Percentiles rank a stretch among this genome's conserved stretches.
Evolutionary conservation across 495 filamentous ascomycete species (phyloP).

Genomic region (Neurospora sp.): DNA sequence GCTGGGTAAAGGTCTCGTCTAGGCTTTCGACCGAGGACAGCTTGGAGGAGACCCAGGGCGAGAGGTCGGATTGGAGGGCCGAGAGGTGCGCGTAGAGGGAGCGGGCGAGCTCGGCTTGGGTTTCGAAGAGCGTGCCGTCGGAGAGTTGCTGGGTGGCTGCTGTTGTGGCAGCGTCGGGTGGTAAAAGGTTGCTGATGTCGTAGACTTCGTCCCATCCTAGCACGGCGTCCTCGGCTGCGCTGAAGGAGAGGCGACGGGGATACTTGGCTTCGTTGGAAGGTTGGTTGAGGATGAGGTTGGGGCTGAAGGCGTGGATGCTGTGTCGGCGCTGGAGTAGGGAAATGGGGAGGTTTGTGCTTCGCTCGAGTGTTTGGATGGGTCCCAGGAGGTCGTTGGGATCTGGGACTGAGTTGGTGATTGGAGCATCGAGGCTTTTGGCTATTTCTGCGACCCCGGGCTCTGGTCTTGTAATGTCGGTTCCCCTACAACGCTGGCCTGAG

Average conservation of each 20-base stretch:
- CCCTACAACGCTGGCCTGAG: background rate
- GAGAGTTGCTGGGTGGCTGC: background rate
- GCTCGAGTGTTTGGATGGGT: conserved; percentile 27
- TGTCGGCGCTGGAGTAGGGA: conserved; percentile 34
- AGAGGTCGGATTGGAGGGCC: conserved; percentile 39
- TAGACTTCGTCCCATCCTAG: conserved; percentile 55
- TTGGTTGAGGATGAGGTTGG: conserved; percentile 10
- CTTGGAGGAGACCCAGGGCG: conserved; percentile 57
- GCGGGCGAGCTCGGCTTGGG: conserved; percentile 46
- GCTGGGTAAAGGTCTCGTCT: conserved; percentile 47
- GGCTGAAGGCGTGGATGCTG: conserved; percentile 23
- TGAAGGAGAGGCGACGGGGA: conserved; percentile 80
- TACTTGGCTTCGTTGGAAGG: conserved; percentile 48
- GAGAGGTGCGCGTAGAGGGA: conserved; percentile 43
- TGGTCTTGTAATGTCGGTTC: background rate
- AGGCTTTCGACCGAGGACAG: conserved; percentile 53
- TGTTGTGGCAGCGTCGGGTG: conserved; percentile 28
- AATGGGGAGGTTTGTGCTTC: conserved; percentile 12
- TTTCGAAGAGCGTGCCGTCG: background rate
- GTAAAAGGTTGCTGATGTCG: conserved; percentile 12
- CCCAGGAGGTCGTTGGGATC: conserved; percentile 36
- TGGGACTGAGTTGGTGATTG: conserved; percentile 23
- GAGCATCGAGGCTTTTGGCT: conserved; percentile 14
- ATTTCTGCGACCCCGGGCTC: conserved; percentile 5
- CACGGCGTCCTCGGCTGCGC: conserved; percentile 76